Base-by-base conservation (phyloP, 371 early-diverging fungal species). In the Apophysomyces trapeziformis region DNA sequence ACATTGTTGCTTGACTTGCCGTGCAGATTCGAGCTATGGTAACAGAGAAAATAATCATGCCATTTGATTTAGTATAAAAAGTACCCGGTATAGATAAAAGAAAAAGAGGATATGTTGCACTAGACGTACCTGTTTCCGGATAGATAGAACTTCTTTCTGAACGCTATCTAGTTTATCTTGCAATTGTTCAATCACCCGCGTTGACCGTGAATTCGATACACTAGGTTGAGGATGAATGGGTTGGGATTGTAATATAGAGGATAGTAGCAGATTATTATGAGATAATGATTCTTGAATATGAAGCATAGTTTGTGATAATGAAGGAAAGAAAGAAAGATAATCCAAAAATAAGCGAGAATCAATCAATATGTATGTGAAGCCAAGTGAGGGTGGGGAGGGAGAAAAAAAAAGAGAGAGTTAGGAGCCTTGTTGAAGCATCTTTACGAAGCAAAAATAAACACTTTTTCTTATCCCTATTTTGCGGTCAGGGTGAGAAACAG, bases 101-200 rank as follows among this genome's bases (percentile, higher is more conserved):
- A 13, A 57, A 61, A 6, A 45, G 54, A 56, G 12, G 39, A 18
- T 35, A 18, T 5, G 12, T 14, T 16, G 32, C 32, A 26, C 32
- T n/a, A 12, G 7, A 41, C 38, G 58, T 76, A 82, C 82, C 73
- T 82, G 78, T 32, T 65, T 32, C 32, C 67, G 70, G 36, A 68
- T 73, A 9, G 67, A 43, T 8, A 58, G 61, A 1, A 79, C 57
- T 38, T 82, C 79, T 50, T 69, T 73, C 44, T 77, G 72, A 26
- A 78, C 59, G 5, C 46, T 54, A 7, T 76, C 74, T 18, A 70
- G 61, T 44, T 63, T 77, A 50, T 65, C 64, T 43, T 64, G 71
- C 3, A 77, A 61, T 57, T 82, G 79, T 54, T 79, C 83, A 61
- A 78, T 67, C 3, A 77, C 79, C 41, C 74, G 74, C 11, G 68